Evolutionary conservation across 352 stramenopile species (phyloP).

Genomic region (Stephanocyclus meneghinianus): DNA sequence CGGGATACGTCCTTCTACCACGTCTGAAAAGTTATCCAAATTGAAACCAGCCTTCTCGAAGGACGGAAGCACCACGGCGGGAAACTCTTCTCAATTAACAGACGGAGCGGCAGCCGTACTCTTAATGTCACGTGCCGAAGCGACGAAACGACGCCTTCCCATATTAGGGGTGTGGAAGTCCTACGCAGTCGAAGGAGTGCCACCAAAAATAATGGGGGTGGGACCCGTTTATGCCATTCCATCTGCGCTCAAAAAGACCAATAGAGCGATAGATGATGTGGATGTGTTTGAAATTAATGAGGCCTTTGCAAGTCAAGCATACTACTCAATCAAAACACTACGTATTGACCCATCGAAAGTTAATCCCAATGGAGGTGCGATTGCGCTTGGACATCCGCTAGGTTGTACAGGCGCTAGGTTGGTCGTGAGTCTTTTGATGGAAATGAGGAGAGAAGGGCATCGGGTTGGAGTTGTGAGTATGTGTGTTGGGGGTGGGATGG

Average conservation of each 20-base stretch:
- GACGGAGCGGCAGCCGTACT: slow-evolving; percentile 84
- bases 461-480: slow-evolving; percentile 88
- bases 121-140: slow-evolving; percentile 80
- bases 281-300: slow-evolving; percentile 88
- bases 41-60: slow-evolving; percentile 68
- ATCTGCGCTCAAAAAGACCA: slow-evolving; percentile 63
- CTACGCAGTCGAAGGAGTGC: slow-evolving; percentile 78
- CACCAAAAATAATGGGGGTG: slow-evolving; percentile 84
- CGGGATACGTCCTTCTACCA: slow-evolving; percentile 68
- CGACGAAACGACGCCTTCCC: slow-evolving; percentile 55
- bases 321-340: slow-evolving; percentile 77
- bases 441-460: slow-evolving; percentile 85
- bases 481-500: slow-evolving; percentile 94
- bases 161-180: slow-evolving; percentile 77
- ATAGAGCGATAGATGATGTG: slow-evolving; percentile 75
- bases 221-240: slow-evolving; percentile 83
- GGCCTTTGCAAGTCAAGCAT: slow-evolving; percentile 84
- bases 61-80: slow-evolving; percentile 80
- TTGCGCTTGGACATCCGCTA: slow-evolving; percentile 85
- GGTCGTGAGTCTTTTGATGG: slow-evolving; percentile 89
- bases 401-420: slow-evolving; percentile 85
- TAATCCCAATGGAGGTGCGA: slow-evolving; percentile 85
- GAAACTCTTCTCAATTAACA: slow-evolving; percentile 82
- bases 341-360: slow-evolving; percentile 78
- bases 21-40: slow-evolving; percentile 53